Percentiles rank a stretch among this genome's conserved stretches.
phyloP scores from a whole-genome alignment of 768 basidiomycete species.

The Pleurotus eryngii region DNA sequence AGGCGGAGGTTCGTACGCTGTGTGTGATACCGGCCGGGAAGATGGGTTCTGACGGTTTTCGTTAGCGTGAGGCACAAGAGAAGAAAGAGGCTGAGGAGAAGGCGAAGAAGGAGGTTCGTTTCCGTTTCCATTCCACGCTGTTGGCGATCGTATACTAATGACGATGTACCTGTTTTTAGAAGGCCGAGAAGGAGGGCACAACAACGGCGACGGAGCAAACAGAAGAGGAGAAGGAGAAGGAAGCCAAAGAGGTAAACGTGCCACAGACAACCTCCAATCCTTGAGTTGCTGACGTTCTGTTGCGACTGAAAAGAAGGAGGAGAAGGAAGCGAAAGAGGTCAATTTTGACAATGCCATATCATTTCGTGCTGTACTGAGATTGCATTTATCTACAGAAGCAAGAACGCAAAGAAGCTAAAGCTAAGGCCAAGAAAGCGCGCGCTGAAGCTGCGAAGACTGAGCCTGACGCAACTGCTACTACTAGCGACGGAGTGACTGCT shows the following conservation, averaged over 20 bases:
- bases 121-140: background rate
- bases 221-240: slow-evolving; percentile 30
- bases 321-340: slow-evolving; percentile 52
- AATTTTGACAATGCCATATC: slow-evolving; percentile 5
- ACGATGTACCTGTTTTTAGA: background rate
- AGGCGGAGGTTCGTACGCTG: slow-evolving; percentile 43
- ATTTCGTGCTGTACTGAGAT: slow-evolving; percentile 8
- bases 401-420: slow-evolving; percentile 53
- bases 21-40: slow-evolving; percentile 6
- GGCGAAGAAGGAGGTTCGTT: slow-evolving; percentile 15
- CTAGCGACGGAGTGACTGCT: slow-evolving; percentile 14
- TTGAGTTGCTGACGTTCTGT: slow-evolving; percentile 3
- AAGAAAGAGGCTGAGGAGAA: slow-evolving; percentile 33
- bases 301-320: slow-evolving; percentile 38
- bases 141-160: background rate
- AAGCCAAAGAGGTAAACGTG: slow-evolving; percentile 36
- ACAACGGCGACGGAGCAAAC: background rate
- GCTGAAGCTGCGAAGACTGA: slow-evolving; percentile 31
- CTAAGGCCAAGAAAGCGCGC: slow-evolving; percentile 50
- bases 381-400: slow-evolving; percentile 27
- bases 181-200: slow-evolving; percentile 2
- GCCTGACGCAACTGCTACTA: slow-evolving; percentile 25
- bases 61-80: background rate
- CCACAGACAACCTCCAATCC: slow-evolving; percentile 1
- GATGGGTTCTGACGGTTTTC: slow-evolving; percentile 16